A percentile compares a stretch with the other conserved stretches of the same genome.
Conservation (phyloP, 176 grass and related monocot species). For the Pontederia crassipes region DNA sequence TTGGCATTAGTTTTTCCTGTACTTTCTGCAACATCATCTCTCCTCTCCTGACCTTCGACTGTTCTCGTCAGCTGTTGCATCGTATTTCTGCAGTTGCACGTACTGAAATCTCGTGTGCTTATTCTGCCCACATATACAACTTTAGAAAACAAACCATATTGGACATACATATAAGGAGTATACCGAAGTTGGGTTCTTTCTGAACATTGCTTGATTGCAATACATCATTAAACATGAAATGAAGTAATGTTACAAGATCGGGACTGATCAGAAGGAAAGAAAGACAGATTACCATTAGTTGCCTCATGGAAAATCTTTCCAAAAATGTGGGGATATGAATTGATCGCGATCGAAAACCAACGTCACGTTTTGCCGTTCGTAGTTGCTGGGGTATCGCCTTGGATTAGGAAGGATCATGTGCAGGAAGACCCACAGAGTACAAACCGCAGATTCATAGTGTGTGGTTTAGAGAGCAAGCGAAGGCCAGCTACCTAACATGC, state of each 20-base stretch:
- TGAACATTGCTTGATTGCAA: background rate
- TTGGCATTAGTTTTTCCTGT: no score
- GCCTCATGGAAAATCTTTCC: background rate
- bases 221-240: no score
- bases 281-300: background rate
- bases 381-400: background rate
- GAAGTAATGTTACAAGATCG: no score
- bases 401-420: slow-evolving; percentile 3
- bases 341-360: background rate
- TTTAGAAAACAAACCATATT: no score
- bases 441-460: slow-evolving; percentile 1
- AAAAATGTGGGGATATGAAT: background rate
- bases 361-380: background rate
- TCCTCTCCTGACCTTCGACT: no score
- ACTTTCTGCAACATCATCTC: no score
- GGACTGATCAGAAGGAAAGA: background rate
- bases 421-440: slow-evolving; percentile 6
- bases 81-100: no score
- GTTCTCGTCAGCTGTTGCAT: no score
- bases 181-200: background rate
- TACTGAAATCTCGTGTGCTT: no score
- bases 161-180: background rate
- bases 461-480: background rate
- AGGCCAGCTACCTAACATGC: background rate
- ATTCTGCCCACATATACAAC: no score